These are phyloP conservation scores for Paecilomyces variotii DNA, from an alignment of 2,329 filamentous ascomycete species.

Conservation along the genomic window DNA sequence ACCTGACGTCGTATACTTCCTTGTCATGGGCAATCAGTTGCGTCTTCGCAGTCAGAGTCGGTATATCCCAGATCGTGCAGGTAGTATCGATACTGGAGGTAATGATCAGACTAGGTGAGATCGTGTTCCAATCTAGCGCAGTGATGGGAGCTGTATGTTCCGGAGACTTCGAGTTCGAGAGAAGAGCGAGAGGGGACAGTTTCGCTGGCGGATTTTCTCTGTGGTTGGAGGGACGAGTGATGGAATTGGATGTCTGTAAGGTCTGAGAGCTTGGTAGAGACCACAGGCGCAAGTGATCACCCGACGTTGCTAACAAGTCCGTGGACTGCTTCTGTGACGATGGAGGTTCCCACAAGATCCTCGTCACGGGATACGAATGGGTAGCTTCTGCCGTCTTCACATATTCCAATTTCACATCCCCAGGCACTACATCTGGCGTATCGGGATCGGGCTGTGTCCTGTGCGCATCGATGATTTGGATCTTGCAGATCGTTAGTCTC, in stretches of 20 bases:
- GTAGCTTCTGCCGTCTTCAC: conserved; percentile 91
- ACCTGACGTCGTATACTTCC: conserved; percentile 96
- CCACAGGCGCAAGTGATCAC: conserved; percentile 90
- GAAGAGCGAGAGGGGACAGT: conserved; percentile 79
- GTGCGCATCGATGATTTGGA: conserved; percentile 92
- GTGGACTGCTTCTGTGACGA: conserved; percentile 93
- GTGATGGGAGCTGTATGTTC: conserved; percentile 96
- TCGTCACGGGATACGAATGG: conserved; percentile 93
- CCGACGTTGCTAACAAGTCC: conserved; percentile 87
- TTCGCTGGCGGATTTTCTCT: conserved; percentile 61
- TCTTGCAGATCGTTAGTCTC: conserved; percentile 46
- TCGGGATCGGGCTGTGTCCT: conserved; percentile 62
- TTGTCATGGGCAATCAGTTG: conserved; percentile 98
- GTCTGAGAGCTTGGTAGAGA: conserved; percentile 65
- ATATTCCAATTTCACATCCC: conserved; percentile 63
- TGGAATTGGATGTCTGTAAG: conserved; percentile 57
- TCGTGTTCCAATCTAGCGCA: conserved; percentile 94
- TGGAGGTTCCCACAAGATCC: conserved; percentile 91
- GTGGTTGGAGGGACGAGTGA: conserved; percentile 57
- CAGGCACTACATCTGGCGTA: conserved; percentile 63
- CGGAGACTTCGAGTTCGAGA: conserved; percentile 97
- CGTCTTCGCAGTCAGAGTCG: conserved; percentile 93
- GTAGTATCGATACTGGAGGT: conserved; percentile 98
- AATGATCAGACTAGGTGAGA: conserved; percentile 94
- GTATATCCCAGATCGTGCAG: conserved; percentile 99